Percentiles rank a stretch among this genome's conserved stretches.
Evolutionary conservation across 345 rosid species (phyloP).

Genomic region (Garcia nutans): DNA sequence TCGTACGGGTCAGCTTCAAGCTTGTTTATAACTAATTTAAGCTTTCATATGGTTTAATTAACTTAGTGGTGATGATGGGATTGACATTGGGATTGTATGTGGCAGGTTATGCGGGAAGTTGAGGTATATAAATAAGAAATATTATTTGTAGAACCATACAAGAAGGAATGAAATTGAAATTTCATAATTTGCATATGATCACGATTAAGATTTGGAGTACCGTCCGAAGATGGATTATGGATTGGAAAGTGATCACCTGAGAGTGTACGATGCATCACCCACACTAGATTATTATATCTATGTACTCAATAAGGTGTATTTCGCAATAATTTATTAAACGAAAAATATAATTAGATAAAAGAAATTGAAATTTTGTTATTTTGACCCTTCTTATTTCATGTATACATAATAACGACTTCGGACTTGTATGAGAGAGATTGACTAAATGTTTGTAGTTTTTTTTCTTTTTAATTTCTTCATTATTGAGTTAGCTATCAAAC

Average conservation of each 20-base stretch:
- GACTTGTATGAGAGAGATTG: no score
- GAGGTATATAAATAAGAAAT: conserved; percentile 45
- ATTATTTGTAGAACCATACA: conserved; percentile 55
- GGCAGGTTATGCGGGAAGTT: conserved; percentile 53
- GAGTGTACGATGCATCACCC: conserved; percentile 25
- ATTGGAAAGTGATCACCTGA: conserved; percentile 57
- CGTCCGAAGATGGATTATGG: conserved; percentile 50
- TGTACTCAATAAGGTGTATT: conserved; percentile 54
- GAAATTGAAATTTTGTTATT: no score
- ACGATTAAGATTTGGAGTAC: conserved; percentile 50
- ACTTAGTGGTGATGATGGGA: background rate
- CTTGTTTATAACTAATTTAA: background rate
- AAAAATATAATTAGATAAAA: background rate
- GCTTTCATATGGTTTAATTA: background rate
- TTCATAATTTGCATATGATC: conserved; percentile 53
- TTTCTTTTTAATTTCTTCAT: no score
- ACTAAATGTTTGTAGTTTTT: no score
- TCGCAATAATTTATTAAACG: background rate
- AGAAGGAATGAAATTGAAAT: conserved; percentile 54
- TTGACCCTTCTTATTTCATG: no score
- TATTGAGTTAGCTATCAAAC: no score
- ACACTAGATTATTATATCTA: conserved; percentile 28
- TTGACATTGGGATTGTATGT: background rate
- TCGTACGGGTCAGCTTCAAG: no score
- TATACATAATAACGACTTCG: no score